Conservation (phyloP, 352 stramenopile species). For the Lagenidium giganteum region DNA sequence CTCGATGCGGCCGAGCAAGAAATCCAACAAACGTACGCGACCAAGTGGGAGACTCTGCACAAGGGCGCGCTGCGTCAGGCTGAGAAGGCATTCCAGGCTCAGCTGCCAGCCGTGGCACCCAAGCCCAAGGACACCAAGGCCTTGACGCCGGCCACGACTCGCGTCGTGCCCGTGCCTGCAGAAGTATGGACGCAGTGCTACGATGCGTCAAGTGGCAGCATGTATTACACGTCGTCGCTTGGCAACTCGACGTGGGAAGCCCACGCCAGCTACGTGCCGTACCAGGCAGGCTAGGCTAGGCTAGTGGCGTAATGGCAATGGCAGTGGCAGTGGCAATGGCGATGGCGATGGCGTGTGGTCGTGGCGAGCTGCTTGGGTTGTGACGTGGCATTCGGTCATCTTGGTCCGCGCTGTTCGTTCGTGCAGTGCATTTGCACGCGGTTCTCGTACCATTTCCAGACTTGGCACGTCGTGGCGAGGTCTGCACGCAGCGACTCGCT, state of each 20-base stretch:
- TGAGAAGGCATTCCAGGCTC: slow-evolving; percentile 2
- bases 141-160: background rate
- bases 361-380: too few relatives aligned
- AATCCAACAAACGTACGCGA: slow-evolving; percentile 23
- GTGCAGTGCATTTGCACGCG: slow-evolving; percentile 72
- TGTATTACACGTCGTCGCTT: slow-evolving; percentile 28
- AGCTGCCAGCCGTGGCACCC: background rate
- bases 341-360: too few relatives aligned
- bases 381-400: too few relatives aligned
- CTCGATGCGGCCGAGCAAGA: slow-evolving; percentile 26
- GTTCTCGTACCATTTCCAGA: slow-evolving; percentile 83
- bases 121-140: slow-evolving; percentile 1
- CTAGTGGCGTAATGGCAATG: too few relatives aligned
- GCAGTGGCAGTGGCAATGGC: too few relatives aligned
- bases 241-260: slow-evolving; percentile 22
- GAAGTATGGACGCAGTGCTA: slow-evolving; percentile 29
- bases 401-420: too few relatives aligned
- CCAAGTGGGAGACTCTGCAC: slow-evolving; percentile 31
- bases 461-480: slow-evolving; percentile 62
- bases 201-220: slow-evolving; percentile 11
- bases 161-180: slow-evolving; percentile 5
- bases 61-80: slow-evolving; percentile 11
- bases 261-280: background rate
- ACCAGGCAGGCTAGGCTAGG: too few relatives aligned
- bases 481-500: slow-evolving; percentile 73